Base-by-base conservation (phyloP, 345 rosid genomes). In the Pseudoturritis turrita region DNA sequence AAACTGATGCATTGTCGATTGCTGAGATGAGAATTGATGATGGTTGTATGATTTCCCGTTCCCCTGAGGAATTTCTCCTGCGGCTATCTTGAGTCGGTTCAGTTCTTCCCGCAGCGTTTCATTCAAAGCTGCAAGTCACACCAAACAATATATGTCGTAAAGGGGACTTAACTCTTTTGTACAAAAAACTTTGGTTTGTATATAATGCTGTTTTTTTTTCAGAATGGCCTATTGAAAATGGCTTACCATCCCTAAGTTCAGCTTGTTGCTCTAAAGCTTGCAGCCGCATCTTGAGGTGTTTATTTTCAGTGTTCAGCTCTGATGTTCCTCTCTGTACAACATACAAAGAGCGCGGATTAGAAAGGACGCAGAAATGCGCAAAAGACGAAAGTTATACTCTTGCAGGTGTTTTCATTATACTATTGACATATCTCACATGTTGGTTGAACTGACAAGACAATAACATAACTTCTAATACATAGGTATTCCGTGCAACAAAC, bases 51-150 rank as follows among this genome's bases (percentile, higher is more conserved):
- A 85, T 52, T 78, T 85, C 51, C 91, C 89, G 50, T 85, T 86
- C 36, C 74, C 83, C 12, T 82, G 78, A 35, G 92, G 86, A 49
- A 83, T 71, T 78, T 91, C 95, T 26, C 89, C 84, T 0, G 97
- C 87, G 14, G 89, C 84, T 70, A 86, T 84, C 79, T 87, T 94
- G 50, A 94, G 96, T 78, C 98, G 85, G 73, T 88, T 89, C 66
- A 91, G 96, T 83, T 94, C 98, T 29, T 86, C 97, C 70, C 84
- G 84, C 74, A 90, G 69, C 6, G 86, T 81, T 71, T 94, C 97
- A 47, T 90, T 86, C 54, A 94, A 81, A 60, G 98, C 98, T 94
- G 86, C 81, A 75, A 68, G 29, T 49, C 40, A 41, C 21, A 40
- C 31, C 3, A 1, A 44, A 54, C 31, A 31, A 53, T 14, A 70